Base-by-base conservation (phyloP, 2,329 filamentous ascomycete genomes). In the Phyllosticta citriasiana region DNA sequence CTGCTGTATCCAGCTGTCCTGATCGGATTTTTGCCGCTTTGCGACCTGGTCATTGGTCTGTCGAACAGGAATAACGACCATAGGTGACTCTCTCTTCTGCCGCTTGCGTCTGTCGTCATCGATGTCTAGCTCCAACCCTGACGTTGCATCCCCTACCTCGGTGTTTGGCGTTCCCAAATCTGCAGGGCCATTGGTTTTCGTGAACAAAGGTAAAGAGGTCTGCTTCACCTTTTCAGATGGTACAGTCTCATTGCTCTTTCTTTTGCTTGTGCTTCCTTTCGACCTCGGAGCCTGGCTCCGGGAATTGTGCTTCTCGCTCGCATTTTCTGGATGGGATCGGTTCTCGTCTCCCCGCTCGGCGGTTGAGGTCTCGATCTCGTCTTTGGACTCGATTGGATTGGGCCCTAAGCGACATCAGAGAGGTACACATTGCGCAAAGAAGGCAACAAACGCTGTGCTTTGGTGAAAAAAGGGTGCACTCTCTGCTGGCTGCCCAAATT, bases 391-490 rank as follows among this genome's bases (percentile, higher is more conserved):
- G 65, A 7, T 62, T 62, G 55, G 27, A 10, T 30, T 51, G 5
- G 26, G 33, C 16, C 60, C 56, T 57, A 22, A 6, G 5, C 7
- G 33, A 54, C n/a, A 63, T 59, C 50, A 58, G 59, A 47, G 14
- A 25, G 52, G 3, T 7, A 9, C 6, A 14, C 10, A 2, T 7
- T 33, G n/a, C n/a, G 9, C 1, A 1, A n/a, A 22, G 4, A 9
- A 14, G 16, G 8, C 56, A 10, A 12, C 61, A 57, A 22, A 62
- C 57, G 2, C 58, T 50, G 14, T 67, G 63, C 60, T 72, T 74
- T 64, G 26, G 69, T 64, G 61, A 76, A 76, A 68, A 76, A 75
- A 27, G 73, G 73, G 64, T 76, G 73, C 57, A 75, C 59, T 63
- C 60, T 66, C 64, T 73, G 69, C 58, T 66, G 66, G 56, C 69